phyloP scores from a whole-genome alignment of 2,329 filamentous ascomycete genomes.

The Ophiosphaerella korrae region DNA sequence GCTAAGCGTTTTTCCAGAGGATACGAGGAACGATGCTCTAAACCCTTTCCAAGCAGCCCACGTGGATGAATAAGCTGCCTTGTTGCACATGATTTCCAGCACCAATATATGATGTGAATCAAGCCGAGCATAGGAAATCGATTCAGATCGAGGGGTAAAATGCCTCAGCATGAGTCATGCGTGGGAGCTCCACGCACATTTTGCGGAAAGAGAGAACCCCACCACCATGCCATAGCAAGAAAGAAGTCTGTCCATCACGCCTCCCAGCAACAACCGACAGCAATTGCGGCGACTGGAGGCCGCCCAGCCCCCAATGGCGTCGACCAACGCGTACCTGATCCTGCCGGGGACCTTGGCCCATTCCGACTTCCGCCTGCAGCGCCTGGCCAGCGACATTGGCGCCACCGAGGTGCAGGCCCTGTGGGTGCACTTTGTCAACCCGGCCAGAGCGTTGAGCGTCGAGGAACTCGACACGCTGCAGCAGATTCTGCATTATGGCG shows the following conservation, averaged over 20 bases:
- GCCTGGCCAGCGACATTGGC: conserved; percentile 53
- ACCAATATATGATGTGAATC: too few relatives aligned
- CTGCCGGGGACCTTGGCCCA: conserved; percentile 61
- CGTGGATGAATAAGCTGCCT: too few relatives aligned
- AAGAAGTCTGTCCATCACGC: background rate
- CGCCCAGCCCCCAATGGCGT: conserved; percentile 34
- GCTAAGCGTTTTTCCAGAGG: too few relatives aligned
- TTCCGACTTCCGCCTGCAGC: conserved; percentile 56
- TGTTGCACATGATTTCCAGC: too few relatives aligned
- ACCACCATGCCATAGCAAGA: conserved; percentile 5
- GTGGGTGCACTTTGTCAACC: conserved; percentile 58
- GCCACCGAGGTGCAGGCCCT: conserved; percentile 55
- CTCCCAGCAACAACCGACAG: conserved; percentile 14
- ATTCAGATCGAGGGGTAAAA: too few relatives aligned
- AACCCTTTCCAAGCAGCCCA: too few relatives aligned
- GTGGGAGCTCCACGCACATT: too few relatives aligned
- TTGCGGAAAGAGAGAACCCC: conserved; percentile 2
- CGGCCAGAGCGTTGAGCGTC: conserved; percentile 44
- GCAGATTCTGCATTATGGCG: conserved; percentile 66
- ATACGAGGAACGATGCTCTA: too few relatives aligned
- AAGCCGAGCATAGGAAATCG: too few relatives aligned
- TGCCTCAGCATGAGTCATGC: too few relatives aligned
- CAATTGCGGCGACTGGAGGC: conserved; percentile 1
- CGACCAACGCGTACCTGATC: conserved; percentile 48
- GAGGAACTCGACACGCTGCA: conserved; percentile 59